These are phyloP conservation scores for Suillus decipiens DNA, from an alignment of 768 basidiomycete species.

Conservation along the genomic window DNA sequence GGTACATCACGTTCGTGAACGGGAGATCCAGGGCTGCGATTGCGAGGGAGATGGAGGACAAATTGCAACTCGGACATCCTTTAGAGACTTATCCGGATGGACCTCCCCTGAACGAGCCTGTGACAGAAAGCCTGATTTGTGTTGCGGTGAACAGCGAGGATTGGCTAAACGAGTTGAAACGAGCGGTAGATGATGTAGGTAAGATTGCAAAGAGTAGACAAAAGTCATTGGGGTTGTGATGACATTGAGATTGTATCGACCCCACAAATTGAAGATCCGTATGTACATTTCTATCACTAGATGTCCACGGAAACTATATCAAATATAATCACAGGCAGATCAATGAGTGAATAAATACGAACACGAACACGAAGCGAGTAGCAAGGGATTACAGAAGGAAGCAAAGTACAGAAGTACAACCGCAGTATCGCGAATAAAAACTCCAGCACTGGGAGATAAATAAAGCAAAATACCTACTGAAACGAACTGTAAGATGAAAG, in stretches of 20 bases:
- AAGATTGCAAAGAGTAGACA: conserved; percentile 75
- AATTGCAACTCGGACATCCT: conserved; percentile 54
- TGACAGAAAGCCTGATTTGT: conserved; percentile 36
- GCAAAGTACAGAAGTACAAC: conserved; percentile 26
- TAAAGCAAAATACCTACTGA: conserved; percentile 20
- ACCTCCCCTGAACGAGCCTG: conserved; percentile 35
- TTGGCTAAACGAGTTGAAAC: conserved; percentile 69
- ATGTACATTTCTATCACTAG: conserved; percentile 3
- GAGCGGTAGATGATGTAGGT: conserved; percentile 76
- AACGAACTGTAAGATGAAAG: conserved; percentile 24
- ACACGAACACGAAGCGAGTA: conserved; percentile 10
- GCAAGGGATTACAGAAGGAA: background rate
- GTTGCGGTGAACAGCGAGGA: conserved; percentile 41
- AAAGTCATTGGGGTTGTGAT: conserved; percentile 15
- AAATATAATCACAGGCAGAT: background rate
- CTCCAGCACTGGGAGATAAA: conserved; percentile 29
- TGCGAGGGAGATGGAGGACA: conserved; percentile 77
- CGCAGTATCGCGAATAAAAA: conserved; percentile 23
- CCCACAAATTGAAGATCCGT: background rate
- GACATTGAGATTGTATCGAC: background rate
- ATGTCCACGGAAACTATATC: background rate
- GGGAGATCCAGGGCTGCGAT: conserved; percentile 73
- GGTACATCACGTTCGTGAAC: conserved; percentile 93
- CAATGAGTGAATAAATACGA: background rate
- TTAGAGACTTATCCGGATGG: conserved; percentile 35